A percentile compares a stretch with the other conserved stretches of the same genome.
Conservation (phyloP, 257 asterid species). For the Solanum neorickii region DNA sequence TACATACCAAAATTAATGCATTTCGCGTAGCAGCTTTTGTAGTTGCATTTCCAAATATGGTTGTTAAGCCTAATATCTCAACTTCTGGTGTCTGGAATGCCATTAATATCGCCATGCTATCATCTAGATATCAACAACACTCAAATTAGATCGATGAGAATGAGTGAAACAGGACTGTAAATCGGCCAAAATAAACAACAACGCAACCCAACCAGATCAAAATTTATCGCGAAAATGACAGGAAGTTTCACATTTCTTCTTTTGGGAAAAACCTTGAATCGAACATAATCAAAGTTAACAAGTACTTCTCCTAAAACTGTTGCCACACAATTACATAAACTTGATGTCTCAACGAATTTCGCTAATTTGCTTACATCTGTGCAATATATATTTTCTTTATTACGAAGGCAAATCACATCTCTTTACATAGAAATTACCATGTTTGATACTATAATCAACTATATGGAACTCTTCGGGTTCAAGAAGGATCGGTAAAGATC, state of each 20-base stretch:
- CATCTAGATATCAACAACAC: constrained; percentile 44
- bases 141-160: background rate
- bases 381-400: background rate
- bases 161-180: background rate
- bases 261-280: background rate
- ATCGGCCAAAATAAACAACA: background rate
- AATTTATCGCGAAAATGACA: background rate
- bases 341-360: background rate
- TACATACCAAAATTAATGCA: constrained; percentile 81
- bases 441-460: background rate
- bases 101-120: constrained; percentile 87
- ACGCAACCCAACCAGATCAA: background rate
- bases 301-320: background rate
- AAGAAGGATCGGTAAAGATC: background rate
- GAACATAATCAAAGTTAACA: background rate
- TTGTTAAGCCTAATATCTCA: constrained; percentile 80
- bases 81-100: constrained; percentile 80
- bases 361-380: background rate
- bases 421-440: background rate
- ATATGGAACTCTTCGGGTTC: background rate
- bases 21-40: constrained; percentile 79
- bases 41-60: constrained; percentile 78
- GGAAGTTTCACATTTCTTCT: background rate
- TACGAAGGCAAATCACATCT: background rate
- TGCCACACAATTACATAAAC: background rate